phyloP scores from a whole-genome alignment of 345 rosid genomes.

The Raphanus raphanistrum region DNA sequence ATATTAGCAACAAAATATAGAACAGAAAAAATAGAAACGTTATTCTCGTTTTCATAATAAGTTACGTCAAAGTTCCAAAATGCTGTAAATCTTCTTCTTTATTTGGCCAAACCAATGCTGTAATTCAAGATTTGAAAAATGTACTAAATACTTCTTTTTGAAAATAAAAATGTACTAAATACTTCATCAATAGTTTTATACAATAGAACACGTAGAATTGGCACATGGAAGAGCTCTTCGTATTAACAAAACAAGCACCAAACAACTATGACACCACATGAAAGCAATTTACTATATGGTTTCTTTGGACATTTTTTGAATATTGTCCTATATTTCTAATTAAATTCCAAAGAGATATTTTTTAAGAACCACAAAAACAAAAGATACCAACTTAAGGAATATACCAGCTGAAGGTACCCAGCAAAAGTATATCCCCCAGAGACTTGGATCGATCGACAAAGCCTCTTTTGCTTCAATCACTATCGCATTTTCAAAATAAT shows the following conservation, averaged over 20 bases:
- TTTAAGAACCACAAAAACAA: constrained; percentile 18
- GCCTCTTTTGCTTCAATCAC: constrained; percentile 5
- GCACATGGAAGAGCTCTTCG: not conserved
- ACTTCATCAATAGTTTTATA: not conserved
- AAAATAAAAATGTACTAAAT: not conserved
- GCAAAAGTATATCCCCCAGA: constrained; percentile 34
- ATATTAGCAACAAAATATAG: not conserved
- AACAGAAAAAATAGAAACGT: not conserved
- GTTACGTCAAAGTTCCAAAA: not conserved
- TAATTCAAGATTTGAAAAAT: not conserved
- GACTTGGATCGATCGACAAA: constrained; percentile 16
- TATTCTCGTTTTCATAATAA: not conserved
- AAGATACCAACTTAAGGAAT: constrained; percentile 21
- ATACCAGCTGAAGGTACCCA: constrained; percentile 29
- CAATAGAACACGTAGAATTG: not conserved
- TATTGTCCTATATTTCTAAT: not conserved
- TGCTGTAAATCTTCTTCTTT: not conserved
- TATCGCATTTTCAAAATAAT: not conserved
- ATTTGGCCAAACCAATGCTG: not conserved
- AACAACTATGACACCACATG: not conserved
- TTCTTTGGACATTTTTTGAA: not conserved
- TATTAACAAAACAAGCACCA: not conserved
- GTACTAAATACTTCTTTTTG: not conserved
- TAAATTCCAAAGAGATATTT: not conserved
- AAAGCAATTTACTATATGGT: not conserved